These are phyloP conservation scores for Claviceps humidiphila DNA, from an alignment of 2,329 filamentous ascomycete species.

Conservation along the genomic window DNA sequence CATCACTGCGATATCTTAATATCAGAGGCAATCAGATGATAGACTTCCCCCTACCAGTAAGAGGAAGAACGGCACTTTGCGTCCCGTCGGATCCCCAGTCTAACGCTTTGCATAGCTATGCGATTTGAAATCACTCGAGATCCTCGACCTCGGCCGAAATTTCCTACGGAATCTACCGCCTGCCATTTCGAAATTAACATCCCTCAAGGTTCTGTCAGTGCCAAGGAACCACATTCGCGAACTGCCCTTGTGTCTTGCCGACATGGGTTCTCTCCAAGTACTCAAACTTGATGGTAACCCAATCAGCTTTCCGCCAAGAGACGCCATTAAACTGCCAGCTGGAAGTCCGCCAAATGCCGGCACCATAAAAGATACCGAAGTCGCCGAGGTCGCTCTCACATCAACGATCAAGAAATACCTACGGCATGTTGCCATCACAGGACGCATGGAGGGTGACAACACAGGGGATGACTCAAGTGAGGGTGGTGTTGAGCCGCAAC, in stretches of 20 bases:
- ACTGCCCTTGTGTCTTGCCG: slow-evolving; percentile 69
- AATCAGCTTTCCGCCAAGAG: slow-evolving; percentile 63
- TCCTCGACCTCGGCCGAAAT: slow-evolving; percentile 84
- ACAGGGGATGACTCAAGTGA: slow-evolving; percentile 55
- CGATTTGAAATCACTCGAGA: slow-evolving; percentile 74
- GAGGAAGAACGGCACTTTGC: slow-evolving; percentile 6
- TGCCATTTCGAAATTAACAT: slow-evolving; percentile 67
- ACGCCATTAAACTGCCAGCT: slow-evolving; percentile 48
- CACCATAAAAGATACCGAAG: slow-evolving; percentile 43
- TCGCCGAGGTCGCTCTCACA: slow-evolving; percentile 46
- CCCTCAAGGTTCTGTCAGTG: slow-evolving; percentile 78
- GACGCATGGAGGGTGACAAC: slow-evolving; percentile 40
- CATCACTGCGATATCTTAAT: slow-evolving; percentile 66
- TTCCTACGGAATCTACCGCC: slow-evolving; percentile 65
- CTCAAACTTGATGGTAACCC: slow-evolving; percentile 85
- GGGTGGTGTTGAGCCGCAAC: slow-evolving; percentile 59
- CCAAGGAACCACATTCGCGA: slow-evolving; percentile 79
- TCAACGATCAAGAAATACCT: slow-evolving; percentile 49
- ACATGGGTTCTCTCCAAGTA: slow-evolving; percentile 81
- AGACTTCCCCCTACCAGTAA: slow-evolving; percentile 45
- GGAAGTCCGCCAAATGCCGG: slow-evolving; percentile 42
- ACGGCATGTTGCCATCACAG: slow-evolving; percentile 37
- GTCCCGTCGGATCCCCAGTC: slow-evolving; percentile 11
- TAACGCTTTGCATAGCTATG: slow-evolving; percentile 49
- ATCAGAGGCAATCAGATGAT: slow-evolving; percentile 63